phyloP scores from a whole-genome alignment of 2,329 filamentous ascomycete genomes.

The Diaporthe nobilis region DNA sequence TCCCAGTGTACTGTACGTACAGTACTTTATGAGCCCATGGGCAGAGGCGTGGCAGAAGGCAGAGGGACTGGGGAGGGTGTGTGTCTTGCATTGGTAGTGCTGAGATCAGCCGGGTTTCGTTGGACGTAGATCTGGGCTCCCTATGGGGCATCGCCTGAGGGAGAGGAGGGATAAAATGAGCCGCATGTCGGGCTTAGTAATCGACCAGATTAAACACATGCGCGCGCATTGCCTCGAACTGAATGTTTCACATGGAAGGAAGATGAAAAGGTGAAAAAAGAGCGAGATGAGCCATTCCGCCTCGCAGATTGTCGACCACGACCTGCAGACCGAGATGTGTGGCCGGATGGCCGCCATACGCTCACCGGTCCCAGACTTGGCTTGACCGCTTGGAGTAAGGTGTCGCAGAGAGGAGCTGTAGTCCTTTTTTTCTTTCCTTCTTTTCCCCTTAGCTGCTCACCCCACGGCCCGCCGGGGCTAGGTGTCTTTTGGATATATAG shows the following conservation, averaged over 20 bases:
- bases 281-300: conserved; percentile 18
- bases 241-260: conserved; percentile 20
- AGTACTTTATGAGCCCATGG: neutral
- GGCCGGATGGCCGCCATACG: conserved; percentile 13
- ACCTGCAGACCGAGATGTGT: conserved; percentile 7
- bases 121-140: conserved; percentile 27
- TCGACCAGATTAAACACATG: conserved; percentile 25
- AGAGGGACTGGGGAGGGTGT: conserved; percentile 2
- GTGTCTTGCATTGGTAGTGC: conserved; percentile 38
- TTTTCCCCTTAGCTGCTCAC: neutral
- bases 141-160: conserved; percentile 24
- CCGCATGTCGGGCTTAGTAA: conserved; percentile 31
- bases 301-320: conserved; percentile 17
- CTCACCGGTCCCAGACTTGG: conserved; percentile 20
- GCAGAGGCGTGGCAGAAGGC: neutral
- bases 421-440: neutral
- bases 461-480: neutral
- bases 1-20: conserved; percentile 18
- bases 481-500: neutral
- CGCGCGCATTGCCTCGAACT: neutral
- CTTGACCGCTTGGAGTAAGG: conserved; percentile 14
- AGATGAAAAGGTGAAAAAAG: conserved; percentile 4
- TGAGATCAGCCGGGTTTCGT: conserved; percentile 34
- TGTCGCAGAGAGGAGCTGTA: neutral
- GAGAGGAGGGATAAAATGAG: conserved; percentile 22